Evolutionary conservation across 345 rosid genomes (phyloP).

Genomic region (Schrenkiella parvula): DNA sequence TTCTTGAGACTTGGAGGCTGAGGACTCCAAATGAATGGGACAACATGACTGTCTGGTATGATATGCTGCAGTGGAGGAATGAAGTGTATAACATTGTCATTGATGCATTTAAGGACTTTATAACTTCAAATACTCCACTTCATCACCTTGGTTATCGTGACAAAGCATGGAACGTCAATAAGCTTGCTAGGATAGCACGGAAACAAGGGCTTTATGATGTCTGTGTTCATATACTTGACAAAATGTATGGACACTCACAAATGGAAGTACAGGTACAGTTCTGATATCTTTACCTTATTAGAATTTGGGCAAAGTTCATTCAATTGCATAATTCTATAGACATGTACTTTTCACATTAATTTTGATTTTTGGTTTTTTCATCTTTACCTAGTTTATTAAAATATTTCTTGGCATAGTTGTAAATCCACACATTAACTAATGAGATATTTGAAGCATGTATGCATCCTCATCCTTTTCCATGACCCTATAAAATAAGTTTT

Average conservation of each 20-base stretch:
- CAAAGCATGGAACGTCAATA: conserved; percentile 98
- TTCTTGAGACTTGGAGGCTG: conserved; percentile 95
- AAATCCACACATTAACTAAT: background rate
- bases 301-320: conserved; percentile 4
- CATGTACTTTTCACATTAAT: background rate
- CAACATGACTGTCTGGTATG: conserved; percentile 93
- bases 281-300: conserved; percentile 2
- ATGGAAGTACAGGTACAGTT: conserved; percentile 96
- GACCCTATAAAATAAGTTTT: background rate
- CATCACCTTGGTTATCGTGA: conserved; percentile 97
- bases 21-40: conserved; percentile 98
- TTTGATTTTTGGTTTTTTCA: background rate
- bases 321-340: background rate
- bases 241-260: conserved; percentile 64
- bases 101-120: conserved; percentile 88
- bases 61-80: conserved; percentile 96
- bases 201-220: conserved; percentile 95
- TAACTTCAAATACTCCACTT: conserved; percentile 65
- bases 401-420: background rate
- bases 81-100: conserved; percentile 87
- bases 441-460: conserved; percentile 4
- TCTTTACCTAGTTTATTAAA: background rate
- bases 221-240: conserved; percentile 61
- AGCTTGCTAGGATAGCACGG: conserved; percentile 92
- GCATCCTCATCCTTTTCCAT: conserved; percentile 1